phyloP scores from a whole-genome alignment of 257 asterid genomes.

The Galeopsis tetrahit region DNA sequence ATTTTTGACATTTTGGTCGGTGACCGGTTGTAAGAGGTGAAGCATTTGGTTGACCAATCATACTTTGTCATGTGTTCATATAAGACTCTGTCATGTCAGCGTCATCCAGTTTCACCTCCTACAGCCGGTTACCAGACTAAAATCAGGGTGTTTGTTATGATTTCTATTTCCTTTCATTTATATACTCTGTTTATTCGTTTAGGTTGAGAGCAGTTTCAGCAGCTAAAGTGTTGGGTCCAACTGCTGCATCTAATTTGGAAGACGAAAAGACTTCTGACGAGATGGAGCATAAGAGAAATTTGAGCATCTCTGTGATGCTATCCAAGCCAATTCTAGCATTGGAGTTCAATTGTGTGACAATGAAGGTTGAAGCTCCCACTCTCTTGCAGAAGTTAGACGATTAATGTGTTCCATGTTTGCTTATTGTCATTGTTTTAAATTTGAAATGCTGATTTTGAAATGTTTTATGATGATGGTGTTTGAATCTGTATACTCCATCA shows the following conservation, averaged over 20 bases:
- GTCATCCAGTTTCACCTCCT: too few relatives aligned
- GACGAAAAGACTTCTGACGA: constrained; percentile 34
- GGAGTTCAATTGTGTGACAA: constrained; percentile 68
- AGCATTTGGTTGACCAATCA: too few relatives aligned
- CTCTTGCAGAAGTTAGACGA: constrained; percentile 34
- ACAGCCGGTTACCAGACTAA: background rate
- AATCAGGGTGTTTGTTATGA: background rate
- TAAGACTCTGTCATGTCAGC: too few relatives aligned
- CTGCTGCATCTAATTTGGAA: constrained; percentile 31
- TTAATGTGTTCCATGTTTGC: background rate
- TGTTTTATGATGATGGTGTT: constrained; percentile 5
- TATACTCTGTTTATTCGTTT: background rate
- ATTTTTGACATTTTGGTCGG: too few relatives aligned
- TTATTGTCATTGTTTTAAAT: background rate
- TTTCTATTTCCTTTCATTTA: background rate
- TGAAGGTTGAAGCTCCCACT: constrained; percentile 89
- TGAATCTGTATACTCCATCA: background rate
- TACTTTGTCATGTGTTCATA: too few relatives aligned
- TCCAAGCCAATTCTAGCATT: constrained; percentile 84
- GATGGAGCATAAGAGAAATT: constrained; percentile 53
- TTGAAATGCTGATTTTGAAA: background rate
- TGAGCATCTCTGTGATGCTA: constrained; percentile 71
- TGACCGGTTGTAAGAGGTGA: too few relatives aligned
- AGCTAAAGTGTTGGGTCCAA: constrained; percentile 62
- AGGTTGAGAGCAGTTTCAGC: constrained; percentile 73